Base-by-base conservation (phyloP, 2,329 filamentous ascomycete genomes). In the Neodidymelliopsis sp. region DNA sequence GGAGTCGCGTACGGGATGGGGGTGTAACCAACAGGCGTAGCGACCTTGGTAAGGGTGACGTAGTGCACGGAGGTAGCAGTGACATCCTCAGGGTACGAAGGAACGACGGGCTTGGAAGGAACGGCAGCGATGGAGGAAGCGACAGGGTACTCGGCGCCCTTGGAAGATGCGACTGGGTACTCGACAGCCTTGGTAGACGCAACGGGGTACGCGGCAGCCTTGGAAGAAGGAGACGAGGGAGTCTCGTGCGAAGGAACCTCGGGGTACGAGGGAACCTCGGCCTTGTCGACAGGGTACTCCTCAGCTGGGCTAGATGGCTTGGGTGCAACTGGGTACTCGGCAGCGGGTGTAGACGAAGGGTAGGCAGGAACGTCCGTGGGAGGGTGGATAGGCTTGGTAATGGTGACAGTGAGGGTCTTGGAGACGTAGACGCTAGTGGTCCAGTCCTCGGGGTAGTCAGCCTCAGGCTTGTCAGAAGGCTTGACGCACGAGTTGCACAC, bases 371-470 rank as follows among this genome's bases (percentile, higher is more conserved):
- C 49, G 19, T 54, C 41, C 9, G 62, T 63, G 12, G 54, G 46
- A 3, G 59, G 39, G 15, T 58, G 48, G 35, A 59, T 47, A 8
- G 67, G 67, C 56, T 69, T 69, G 30, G 66, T 70, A 29, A 70
- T 54, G 3, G 67, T 70, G 18, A 69, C 62, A 2, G 66, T 71
- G 7, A 64, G 57, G 3, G 65, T 66, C 48, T 56, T 56, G 24
- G 62, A 59, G 35, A 70, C 60, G 41, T 66, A 65, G 12, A 68
- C 58, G 11, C 62, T 69, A 10, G 66, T 70, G 13, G 63, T 67
- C 69, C 67, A 71, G 44, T 60, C 67, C 44, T 60, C 54, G 13
- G 65, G 66, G 25, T 66, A 57, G 9, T 59, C 59, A 18, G 45
- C 41, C 25, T 49, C 40, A 11, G 56, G 39, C 30, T 44, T 54